Conservation (phyloP, 176 grass and related monocot genomes). For the Aegilops bicornis region DNA sequence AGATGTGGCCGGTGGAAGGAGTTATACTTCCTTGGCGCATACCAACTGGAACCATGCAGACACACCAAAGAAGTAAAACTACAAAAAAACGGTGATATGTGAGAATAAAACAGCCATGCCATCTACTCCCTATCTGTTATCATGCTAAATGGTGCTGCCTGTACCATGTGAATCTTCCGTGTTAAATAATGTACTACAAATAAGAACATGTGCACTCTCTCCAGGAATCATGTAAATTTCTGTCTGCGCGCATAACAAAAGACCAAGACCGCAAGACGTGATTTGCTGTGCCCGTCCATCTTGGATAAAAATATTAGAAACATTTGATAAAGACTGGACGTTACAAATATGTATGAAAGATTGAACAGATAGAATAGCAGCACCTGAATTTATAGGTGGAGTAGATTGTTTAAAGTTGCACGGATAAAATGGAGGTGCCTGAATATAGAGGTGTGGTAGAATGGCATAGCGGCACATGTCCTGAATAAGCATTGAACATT, state of each 20-base stretch:
- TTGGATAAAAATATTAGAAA: not conserved
- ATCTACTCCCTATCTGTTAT: not conserved
- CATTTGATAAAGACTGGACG: not conserved
- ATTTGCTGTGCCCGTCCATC: not conserved
- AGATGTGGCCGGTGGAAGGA: constrained; percentile 54
- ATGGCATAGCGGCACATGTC: not conserved
- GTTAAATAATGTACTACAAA: not conserved
- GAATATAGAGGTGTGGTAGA: not conserved
- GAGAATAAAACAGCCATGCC: not conserved
- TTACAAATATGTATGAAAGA: constrained; percentile 3
- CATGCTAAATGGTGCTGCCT: not conserved
- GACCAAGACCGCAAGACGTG: not conserved
- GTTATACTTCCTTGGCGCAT: constrained; percentile 25
- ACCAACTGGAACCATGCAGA: constrained; percentile 49
- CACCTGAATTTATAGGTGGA: not conserved
- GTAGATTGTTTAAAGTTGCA: not conserved
- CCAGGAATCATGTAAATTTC: not conserved
- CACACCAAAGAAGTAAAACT: constrained; percentile 45
- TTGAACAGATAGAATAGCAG: not conserved
- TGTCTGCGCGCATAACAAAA: not conserved
- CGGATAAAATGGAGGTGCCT: not conserved
- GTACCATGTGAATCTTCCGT: constrained; percentile 1
- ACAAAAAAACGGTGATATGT: not conserved
- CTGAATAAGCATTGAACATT: not conserved
- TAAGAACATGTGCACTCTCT: not conserved